Evolutionary conservation across 169 alveolate species (phyloP).

Genomic region (Cryptosporidium xiaoi): DNA sequence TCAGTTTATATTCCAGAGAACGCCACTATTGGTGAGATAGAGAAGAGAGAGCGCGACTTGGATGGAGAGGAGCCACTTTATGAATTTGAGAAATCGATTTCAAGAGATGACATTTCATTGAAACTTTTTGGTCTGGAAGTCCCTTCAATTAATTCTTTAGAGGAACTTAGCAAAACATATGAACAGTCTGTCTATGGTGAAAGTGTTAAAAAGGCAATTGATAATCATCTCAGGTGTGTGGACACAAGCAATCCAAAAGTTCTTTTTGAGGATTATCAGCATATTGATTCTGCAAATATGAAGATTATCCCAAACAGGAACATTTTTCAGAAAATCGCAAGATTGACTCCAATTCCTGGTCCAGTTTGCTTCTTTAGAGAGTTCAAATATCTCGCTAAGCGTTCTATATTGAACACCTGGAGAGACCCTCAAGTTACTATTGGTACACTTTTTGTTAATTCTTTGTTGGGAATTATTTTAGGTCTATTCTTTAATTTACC

Average conservation of each 20-base stretch:
- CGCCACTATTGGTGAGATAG: conserved; percentile 46
- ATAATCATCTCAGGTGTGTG: conserved; percentile 42
- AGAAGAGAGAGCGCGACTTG: conserved; percentile 15
- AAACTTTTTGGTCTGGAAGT: conserved; percentile 45
- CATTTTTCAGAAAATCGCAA: conserved; percentile 31
- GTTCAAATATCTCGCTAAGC: conserved; percentile 31
- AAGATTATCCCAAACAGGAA: conserved; percentile 44
- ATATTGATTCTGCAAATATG: conserved; percentile 68
- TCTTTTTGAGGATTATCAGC: conserved; percentile 57
- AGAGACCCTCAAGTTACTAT: conserved; percentile 55
- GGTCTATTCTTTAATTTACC: conserved; percentile 66
- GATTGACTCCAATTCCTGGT: conserved; percentile 74
- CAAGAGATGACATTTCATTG: conserved; percentile 52
- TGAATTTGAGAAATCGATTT: conserved; percentile 57
- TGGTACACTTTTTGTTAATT: conserved; percentile 32
- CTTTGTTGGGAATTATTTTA: conserved; percentile 41
- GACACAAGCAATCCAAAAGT: conserved; percentile 58
- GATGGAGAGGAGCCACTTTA: conserved; percentile 69
- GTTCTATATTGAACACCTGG: conserved; percentile 44
- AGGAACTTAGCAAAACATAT: conserved; percentile 34
- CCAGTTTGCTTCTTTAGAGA: conserved; percentile 60
- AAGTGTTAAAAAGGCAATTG: conserved; percentile 44
- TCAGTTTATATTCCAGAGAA: conserved; percentile 49
- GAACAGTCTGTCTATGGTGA: conserved; percentile 72
- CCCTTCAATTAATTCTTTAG: conserved; percentile 52